These are phyloP conservation scores for Ogataea polymorpha DNA, from an alignment of 805 yeast genomes.

Conservation along the genomic window DNA sequence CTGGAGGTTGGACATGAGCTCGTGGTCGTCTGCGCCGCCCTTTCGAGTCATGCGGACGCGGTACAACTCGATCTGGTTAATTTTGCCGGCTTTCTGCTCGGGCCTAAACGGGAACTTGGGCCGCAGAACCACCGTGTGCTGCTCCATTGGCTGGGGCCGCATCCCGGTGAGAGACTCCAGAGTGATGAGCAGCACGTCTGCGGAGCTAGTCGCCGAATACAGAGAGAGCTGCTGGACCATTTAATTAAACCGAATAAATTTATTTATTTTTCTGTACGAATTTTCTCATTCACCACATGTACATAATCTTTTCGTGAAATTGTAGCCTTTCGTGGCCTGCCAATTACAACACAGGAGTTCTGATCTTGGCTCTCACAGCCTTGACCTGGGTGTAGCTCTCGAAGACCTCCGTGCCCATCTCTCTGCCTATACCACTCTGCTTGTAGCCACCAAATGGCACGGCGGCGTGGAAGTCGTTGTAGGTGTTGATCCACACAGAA, in stretches of 20 bases:
- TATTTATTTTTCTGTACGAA: neutral
- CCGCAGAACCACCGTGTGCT: conserved; percentile 47
- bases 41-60: conserved; percentile 46
- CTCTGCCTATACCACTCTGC: conserved; percentile 69
- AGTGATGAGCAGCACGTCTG: conserved; percentile 43
- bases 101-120: conserved; percentile 53
- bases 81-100: conserved; percentile 52
- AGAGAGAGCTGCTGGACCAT: conserved; percentile 56
- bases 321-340: neutral
- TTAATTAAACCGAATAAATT: neutral
- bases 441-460: conserved; percentile 74
- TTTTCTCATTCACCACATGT: conserved; percentile 1
- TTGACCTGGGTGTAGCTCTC: conserved; percentile 63
- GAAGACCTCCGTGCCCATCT: conserved; percentile 66
- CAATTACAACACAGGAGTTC: conserved; percentile 18
- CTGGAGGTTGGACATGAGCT: conserved; percentile 14
- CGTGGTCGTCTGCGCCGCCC: conserved; percentile 36
- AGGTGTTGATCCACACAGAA: conserved; percentile 77
- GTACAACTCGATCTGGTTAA: conserved; percentile 55
- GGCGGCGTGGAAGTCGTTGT: conserved; percentile 62
- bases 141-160: conserved; percentile 41
- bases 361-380: conserved; percentile 53
- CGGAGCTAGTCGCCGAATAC: conserved; percentile 40
- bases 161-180: conserved; percentile 52
- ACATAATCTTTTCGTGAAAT: neutral